These are phyloP conservation scores for Claviceps monticola DNA, from an alignment of 2,329 filamentous ascomycete genomes.

Conservation along the genomic window DNA sequence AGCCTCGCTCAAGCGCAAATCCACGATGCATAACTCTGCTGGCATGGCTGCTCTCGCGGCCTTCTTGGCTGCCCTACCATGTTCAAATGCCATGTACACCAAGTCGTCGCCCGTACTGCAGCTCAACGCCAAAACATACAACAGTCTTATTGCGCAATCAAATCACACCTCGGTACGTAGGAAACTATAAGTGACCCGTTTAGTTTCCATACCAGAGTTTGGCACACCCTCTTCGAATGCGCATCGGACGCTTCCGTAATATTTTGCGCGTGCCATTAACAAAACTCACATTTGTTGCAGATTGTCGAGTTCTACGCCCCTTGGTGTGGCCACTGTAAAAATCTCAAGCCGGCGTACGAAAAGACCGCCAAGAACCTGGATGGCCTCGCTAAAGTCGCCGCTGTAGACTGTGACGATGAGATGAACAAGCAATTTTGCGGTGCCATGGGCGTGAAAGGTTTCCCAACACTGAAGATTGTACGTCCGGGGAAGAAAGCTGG, in stretches of 20 bases:
- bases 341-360: conserved; percentile 88
- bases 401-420: conserved; percentile 90
- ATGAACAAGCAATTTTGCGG: conserved; percentile 80
- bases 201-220: neutral
- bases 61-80: conserved; percentile 51
- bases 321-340: conserved; percentile 96
- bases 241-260: neutral
- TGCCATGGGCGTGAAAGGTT: conserved; percentile 77
- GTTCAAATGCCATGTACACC: conserved; percentile 61
- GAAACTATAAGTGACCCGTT: neutral
- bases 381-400: conserved; percentile 89
- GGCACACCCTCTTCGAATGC: too few relatives aligned
- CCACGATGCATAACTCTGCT: conserved; percentile 37
- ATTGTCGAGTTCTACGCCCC: conserved; percentile 84
- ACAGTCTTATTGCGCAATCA: conserved; percentile 69
- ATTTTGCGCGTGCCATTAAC: neutral
- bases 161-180: conserved; percentile 75
- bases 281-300: conserved; percentile 18
- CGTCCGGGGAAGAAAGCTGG: conserved; percentile 64
- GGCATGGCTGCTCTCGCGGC: conserved; percentile 33
- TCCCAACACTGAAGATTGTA: conserved; percentile 91
- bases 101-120: conserved; percentile 82
- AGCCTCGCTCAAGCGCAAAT: neutral
- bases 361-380: conserved; percentile 80
- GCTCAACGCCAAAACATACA: conserved; percentile 65